Percentiles rank a stretch among this genome's conserved stretches.
Conservation (phyloP, 2,329 filamentous ascomycete genomes). For the Colletotrichum falcatum region DNA sequence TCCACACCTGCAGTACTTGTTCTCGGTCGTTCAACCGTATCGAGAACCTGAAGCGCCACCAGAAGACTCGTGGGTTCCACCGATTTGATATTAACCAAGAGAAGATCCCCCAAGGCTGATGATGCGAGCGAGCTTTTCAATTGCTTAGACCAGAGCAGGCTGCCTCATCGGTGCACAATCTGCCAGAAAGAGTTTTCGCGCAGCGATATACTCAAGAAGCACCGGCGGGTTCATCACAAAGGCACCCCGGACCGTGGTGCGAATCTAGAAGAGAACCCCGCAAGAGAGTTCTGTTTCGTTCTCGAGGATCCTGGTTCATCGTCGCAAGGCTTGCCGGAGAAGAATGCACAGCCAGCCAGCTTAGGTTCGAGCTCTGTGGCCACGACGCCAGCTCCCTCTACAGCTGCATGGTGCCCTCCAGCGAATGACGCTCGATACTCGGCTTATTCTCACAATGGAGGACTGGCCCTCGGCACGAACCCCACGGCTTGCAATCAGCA, state of each 20-base stretch:
- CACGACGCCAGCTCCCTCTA: background rate
- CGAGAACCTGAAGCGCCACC: conserved; percentile 29
- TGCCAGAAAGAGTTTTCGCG: conserved; percentile 18
- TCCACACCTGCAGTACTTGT: conserved; percentile 8
- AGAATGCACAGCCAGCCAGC: background rate
- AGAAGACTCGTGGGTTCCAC: conserved; percentile 25
- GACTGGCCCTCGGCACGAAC: background rate
- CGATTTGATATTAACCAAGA: background rate
- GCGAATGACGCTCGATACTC: background rate
- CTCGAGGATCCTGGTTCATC: background rate
- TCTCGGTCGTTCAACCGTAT: conserved; percentile 18
- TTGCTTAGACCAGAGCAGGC: conserved; percentile 8
- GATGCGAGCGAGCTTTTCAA: background rate
- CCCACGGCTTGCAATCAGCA: background rate
- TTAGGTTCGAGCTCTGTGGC: background rate
- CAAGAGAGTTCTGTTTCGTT: conserved; percentile 8
- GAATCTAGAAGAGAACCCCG: background rate
- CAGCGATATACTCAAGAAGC: conserved; percentile 25
- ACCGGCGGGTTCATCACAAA: conserved; percentile 19
- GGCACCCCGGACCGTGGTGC: background rate
- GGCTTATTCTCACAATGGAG: background rate
- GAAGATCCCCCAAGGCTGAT: background rate
- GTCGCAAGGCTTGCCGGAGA: background rate
- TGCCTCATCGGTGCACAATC: conserved; percentile 17
- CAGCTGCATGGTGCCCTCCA: background rate